Conservation (phyloP, 305 asterid species). For the Fraxinus albicans region DNA sequence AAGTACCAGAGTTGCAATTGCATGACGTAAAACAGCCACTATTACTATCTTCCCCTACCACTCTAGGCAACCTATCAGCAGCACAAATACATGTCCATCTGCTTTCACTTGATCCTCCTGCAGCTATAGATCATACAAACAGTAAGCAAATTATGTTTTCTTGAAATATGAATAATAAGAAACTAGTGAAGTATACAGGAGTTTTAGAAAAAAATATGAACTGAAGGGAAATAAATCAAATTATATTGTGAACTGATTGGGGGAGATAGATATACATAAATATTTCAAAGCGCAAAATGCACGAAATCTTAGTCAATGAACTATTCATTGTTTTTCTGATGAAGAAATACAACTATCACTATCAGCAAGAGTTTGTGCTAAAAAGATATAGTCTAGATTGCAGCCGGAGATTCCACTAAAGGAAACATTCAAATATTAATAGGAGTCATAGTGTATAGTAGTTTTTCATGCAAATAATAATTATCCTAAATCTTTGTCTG, state of each 20-base stretch:
- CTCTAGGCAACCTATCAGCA: conserved; percentile 60
- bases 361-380: not conserved
- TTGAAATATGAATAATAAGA: not conserved
- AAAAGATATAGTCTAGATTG: not conserved
- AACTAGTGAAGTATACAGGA: not conserved
- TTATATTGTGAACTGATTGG: not conserved
- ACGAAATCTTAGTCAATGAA: not conserved
- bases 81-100: conserved; percentile 73
- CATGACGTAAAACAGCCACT: conserved; percentile 73
- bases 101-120: conserved; percentile 51
- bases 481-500: not conserved
- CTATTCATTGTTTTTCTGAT: not conserved
- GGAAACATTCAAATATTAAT: not conserved
- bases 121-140: conserved; percentile 32
- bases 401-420: not conserved
- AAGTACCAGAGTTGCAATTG: conserved; percentile 73
- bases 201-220: conserved; percentile 8
- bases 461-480: not conserved
- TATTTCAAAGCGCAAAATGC: not conserved
- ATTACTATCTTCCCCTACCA: conserved; percentile 44
- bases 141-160: conserved; percentile 19
- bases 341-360: not conserved
- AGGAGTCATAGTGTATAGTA: not conserved
- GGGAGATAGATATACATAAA: not conserved
- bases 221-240: not conserved